Conservation (phyloP, 352 stramenopile species). For the Globisporangium perplexum region DNA sequence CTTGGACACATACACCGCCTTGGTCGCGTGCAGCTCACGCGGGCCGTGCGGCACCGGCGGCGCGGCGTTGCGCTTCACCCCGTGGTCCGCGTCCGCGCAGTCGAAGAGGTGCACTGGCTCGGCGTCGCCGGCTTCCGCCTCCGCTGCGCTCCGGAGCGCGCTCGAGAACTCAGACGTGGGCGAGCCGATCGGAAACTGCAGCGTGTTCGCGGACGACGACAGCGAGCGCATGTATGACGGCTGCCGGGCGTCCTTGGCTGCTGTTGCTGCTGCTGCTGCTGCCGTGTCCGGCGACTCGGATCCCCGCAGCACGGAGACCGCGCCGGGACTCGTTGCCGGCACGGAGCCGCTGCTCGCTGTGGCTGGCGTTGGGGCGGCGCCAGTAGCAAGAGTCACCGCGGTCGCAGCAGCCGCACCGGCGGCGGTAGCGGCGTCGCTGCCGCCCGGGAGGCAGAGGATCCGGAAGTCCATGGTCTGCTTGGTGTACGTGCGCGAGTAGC, state of each 20-base stretch:
- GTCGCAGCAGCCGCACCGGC: not conserved
- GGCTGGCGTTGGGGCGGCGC: not conserved
- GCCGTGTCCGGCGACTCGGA: no score
- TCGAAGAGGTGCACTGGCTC: constrained; percentile 2
- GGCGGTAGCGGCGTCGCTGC: not conserved
- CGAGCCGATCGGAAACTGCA: constrained; percentile 1
- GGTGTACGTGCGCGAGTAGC: constrained; percentile 47
- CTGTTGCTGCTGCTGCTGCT: not conserved
- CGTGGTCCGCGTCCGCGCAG: constrained; percentile 19
- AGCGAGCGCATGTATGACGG: constrained; percentile 9
- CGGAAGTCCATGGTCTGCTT: constrained; percentile 63
- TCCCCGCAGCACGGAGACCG: no score
- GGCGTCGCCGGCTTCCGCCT: not conserved
- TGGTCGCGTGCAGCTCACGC: constrained; percentile 59
- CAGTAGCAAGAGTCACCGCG: not conserved
- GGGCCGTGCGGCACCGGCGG: constrained; percentile 36
- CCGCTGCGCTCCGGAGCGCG: constrained; percentile 3
- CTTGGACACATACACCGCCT: constrained; percentile 60
- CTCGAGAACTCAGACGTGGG: constrained; percentile 7
- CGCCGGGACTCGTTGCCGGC: not conserved
- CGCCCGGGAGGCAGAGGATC: constrained; percentile 22
- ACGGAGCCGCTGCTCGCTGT: not conserved
- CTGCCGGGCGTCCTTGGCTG: constrained; percentile 4
- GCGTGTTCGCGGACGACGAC: constrained; percentile 11
- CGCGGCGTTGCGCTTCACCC: constrained; percentile 23